Evolutionary conservation across 495 filamentous ascomycete genomes (phyloP), one percentile per base, ranked within the genome.

Genomic region (Letharia columbiana): DNA sequence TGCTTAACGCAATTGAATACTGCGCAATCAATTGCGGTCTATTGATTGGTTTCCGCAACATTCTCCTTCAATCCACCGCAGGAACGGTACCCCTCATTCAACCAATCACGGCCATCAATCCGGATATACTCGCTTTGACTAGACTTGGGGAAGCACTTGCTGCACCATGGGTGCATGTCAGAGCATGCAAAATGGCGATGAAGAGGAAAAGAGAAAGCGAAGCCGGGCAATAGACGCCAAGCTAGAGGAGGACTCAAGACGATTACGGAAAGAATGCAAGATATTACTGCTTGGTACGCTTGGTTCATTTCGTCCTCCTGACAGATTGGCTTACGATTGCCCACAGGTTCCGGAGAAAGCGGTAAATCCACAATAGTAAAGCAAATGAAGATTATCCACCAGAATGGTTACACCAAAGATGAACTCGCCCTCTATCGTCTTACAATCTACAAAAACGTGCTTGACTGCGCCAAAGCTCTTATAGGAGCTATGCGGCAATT

Each of bases 331-430:
- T 57, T 20, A 57, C 54, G 3, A 12, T 37, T 57, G 54, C 74
- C 70, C 71, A 54, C 72, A 98, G 94, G 94, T 49, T 97, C 94
- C 65, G 94, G 94, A 66, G 94, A 98, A 82, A 97, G 92, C 77
- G 94, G 94, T 60, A 98, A 98, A 77, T 97, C 94, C 60, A 98
- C 94, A 6, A 97, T 98, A 69, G 94, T 98, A 68, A 98, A 98
- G 76, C 94, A 98, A 82, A 98, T 98, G 94, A 98, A 98, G 78
- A 98, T 98, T 72, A 98, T 98, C 70, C 94, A 98, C 72, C 89
- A 97, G 72, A 96, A 96, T 77, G 94, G 94, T 65, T 98, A 98
- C 75, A 89, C 90, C 4, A 83, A 87, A 66, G 92, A 97, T 69
- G 94, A 98, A 74, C 83, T 97, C 61, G 87, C 87, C 60, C 84